Evolutionary conservation across 2,329 filamentous ascomycete species (phyloP).

Genomic region (Sporothrix globosa): DNA sequence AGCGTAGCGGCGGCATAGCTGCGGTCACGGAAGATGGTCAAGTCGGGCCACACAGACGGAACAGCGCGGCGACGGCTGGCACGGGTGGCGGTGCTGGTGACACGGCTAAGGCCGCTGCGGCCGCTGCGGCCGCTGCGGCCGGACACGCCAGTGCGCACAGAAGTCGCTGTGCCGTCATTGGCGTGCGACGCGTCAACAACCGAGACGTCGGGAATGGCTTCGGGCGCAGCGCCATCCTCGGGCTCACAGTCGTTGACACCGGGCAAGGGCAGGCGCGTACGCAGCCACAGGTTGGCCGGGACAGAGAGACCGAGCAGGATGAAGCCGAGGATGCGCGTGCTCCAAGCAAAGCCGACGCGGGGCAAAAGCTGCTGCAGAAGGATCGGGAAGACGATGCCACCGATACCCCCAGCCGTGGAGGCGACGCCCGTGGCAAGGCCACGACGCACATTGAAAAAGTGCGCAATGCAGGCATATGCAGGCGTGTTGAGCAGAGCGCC

Average conservation of each 20-base stretch:
- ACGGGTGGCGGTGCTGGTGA: slow-evolving; percentile 3
- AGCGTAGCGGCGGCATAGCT: slow-evolving; percentile 63
- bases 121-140: slow-evolving; percentile 9
- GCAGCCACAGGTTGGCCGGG: slow-evolving; percentile 53
- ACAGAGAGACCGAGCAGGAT: slow-evolving; percentile 53
- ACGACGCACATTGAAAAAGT: slow-evolving; percentile 74
- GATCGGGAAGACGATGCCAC: slow-evolving; percentile 66
- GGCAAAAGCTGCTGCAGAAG: slow-evolving; percentile 53
- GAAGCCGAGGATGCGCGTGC: slow-evolving; percentile 54
- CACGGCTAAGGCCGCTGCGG: slow-evolving; percentile 5
- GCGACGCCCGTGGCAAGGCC: slow-evolving; percentile 81
- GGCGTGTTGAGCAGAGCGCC: slow-evolving; percentile 79
- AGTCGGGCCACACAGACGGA: slow-evolving; percentile 57
- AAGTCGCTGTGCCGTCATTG: slow-evolving; percentile 17
- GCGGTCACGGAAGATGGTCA: slow-evolving; percentile 62
- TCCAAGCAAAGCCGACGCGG: slow-evolving; percentile 54
- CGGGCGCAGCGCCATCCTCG: slow-evolving; percentile 34
- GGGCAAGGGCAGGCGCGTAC: slow-evolving; percentile 55
- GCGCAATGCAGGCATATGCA: slow-evolving; percentile 72
- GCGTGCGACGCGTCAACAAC: neutral
- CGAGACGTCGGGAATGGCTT: slow-evolving; percentile 33
- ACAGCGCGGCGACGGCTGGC: slow-evolving; percentile 29
- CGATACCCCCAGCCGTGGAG: slow-evolving; percentile 70
- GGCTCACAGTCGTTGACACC: slow-evolving; percentile 48
- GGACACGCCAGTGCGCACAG: slow-evolving; percentile 59